These are phyloP conservation scores for Hypericum perforatum DNA, from an alignment of 345 rosid species.

Conservation along the genomic window DNA sequence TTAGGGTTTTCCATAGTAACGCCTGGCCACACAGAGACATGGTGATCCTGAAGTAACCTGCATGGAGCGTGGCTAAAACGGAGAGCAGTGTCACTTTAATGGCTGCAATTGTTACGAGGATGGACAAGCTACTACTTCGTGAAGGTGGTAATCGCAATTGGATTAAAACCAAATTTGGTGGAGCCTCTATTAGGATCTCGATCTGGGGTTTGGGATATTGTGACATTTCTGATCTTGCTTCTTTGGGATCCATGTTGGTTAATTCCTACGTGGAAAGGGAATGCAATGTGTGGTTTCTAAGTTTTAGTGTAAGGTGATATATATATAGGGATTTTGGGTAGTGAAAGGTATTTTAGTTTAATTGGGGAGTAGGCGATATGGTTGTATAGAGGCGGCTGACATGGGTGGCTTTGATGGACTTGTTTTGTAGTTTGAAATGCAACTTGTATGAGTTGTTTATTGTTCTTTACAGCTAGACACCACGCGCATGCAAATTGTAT, in stretches of 20 bases:
- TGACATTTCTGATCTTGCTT: not conserved
- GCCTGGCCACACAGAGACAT: conserved; percentile 20
- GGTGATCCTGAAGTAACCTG: conserved; percentile 22
- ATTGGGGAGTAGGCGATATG: not conserved
- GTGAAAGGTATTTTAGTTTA: not conserved
- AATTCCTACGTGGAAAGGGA: not conserved
- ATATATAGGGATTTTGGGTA: too few species aligned
- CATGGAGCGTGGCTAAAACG: conserved; percentile 14
- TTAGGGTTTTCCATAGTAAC: conserved; percentile 17
- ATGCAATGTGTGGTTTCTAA: not conserved
- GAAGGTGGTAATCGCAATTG: not conserved
- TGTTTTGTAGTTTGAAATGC: not conserved
- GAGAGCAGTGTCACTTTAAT: conserved; percentile 7
- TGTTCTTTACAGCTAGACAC: conserved; percentile 18
- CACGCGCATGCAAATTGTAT: not conserved
- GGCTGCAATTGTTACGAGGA: not conserved
- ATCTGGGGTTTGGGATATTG: not conserved
- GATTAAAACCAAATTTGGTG: not conserved
- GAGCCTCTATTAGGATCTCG: not conserved
- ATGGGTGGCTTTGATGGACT: conserved; percentile 8
- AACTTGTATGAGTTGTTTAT: conserved; percentile 4
- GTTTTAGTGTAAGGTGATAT: not conserved
- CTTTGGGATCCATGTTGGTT: not conserved
- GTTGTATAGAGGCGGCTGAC: conserved; percentile 2
- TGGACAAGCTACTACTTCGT: not conserved